Percentiles rank a stretch among this genome's conserved stretches.
Conservation (phyloP, 805 yeast species). For the Starmerella stellata region DNA sequence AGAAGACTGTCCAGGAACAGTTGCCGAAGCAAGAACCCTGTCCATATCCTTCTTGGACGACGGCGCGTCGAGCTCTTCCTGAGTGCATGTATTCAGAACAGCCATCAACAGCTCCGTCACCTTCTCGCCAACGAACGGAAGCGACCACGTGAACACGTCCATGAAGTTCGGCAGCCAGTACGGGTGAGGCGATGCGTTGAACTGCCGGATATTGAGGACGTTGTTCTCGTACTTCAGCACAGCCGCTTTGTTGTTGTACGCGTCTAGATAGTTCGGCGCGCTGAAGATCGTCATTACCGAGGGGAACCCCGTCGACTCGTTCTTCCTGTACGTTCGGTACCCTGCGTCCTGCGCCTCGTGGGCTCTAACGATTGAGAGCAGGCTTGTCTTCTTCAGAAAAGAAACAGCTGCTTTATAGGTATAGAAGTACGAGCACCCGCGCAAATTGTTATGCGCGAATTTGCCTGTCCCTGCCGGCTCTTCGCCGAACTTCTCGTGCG, state of each 20-base stretch:
- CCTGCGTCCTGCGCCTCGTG: constrained; percentile 98
- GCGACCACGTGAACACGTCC: constrained; percentile 95
- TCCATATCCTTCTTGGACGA: constrained; percentile 5
- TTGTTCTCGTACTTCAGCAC: constrained; percentile 78
- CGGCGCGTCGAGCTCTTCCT: constrained; percentile 57
- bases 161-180: constrained; percentile 91
- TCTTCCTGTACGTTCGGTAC: constrained; percentile 78
- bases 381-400: constrained; percentile 58
- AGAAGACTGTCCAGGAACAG: constrained; percentile 2
- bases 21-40: constrained; percentile 14
- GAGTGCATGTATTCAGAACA: constrained; percentile 82
- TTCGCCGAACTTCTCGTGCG: constrained; percentile 71
- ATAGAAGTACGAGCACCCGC: constrained; percentile 87
- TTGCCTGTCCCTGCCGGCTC: constrained; percentile 23
- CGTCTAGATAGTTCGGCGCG: constrained; percentile 88
- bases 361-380: constrained; percentile 76
- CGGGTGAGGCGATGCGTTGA: constrained; percentile 84
- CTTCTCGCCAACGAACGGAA: constrained; percentile 94
- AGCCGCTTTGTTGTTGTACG: constrained; percentile 88
- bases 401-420: constrained; percentile 67
- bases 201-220: constrained; percentile 88
- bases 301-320: constrained; percentile 73
- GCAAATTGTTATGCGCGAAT: constrained; percentile 48
- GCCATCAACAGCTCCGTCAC: constrained; percentile 84
- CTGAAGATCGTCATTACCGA: constrained; percentile 77